phyloP scores from a whole-genome alignment of 2,329 filamentous ascomycete genomes.

The Trichoderma asperellum region DNA sequence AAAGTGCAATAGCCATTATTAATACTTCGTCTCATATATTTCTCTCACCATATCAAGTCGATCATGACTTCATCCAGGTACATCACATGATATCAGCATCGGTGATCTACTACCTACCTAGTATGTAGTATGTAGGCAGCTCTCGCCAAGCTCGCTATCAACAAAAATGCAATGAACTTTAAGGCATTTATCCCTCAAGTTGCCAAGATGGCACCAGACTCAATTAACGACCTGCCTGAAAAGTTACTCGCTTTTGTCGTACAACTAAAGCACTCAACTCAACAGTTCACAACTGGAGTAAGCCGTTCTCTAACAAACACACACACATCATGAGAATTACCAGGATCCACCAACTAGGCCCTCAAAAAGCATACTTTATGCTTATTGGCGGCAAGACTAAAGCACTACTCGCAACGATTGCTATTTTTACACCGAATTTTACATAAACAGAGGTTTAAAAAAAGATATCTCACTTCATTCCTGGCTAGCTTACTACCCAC shows the following conservation, averaged over 20 bases:
- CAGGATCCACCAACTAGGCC: neutral
- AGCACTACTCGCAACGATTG: neutral
- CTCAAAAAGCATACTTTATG: neutral
- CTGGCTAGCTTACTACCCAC: neutral
- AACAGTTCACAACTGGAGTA: neutral
- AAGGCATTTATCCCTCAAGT: neutral
- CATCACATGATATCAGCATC: neutral
- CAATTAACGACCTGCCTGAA: neutral
- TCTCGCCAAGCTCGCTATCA: neutral
- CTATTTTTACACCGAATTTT: conserved; percentile 2
- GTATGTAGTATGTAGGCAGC: neutral
- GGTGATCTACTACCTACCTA: neutral
- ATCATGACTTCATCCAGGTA: neutral
- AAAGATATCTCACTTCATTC: neutral
- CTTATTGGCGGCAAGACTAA: conserved; percentile 8
- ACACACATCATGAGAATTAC: neutral
- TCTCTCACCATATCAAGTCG: neutral
- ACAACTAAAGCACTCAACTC: neutral
- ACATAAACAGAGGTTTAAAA: neutral
- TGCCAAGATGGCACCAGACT: neutral
- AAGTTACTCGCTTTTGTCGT: neutral
- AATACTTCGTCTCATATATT: neutral
- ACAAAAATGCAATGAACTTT: neutral
- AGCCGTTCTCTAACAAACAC: neutral
- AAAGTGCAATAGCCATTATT: neutral